These are phyloP conservation scores for Leccinellum luteum DNA, from an alignment of 768 basidiomycete genomes.

Conservation along the genomic window DNA sequence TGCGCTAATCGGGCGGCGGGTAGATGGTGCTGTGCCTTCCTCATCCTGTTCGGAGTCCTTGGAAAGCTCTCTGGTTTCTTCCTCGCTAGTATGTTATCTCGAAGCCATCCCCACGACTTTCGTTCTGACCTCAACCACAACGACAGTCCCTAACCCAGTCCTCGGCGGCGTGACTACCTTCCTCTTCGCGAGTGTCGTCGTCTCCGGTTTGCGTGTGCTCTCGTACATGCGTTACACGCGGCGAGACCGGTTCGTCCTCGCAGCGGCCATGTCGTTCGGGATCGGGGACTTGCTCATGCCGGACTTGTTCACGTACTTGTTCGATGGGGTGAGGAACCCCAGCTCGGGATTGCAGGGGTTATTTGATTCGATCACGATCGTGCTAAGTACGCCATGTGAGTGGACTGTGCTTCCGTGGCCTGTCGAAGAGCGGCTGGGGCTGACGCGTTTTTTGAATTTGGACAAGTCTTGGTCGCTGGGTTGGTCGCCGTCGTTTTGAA, in stretches of 20 bases:
- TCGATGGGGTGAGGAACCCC: constrained; percentile 55
- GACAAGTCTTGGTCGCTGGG: constrained; percentile 53
- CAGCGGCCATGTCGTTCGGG: constrained; percentile 66
- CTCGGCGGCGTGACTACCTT: constrained; percentile 87
- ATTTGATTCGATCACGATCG: constrained; percentile 75
- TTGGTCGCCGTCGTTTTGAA: constrained; percentile 60
- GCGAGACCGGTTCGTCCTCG: constrained; percentile 66
- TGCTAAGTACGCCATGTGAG: constrained; percentile 81
- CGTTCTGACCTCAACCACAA: neutral
- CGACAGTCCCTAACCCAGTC: constrained; percentile 68
- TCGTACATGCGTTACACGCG: constrained; percentile 57
- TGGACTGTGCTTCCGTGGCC: neutral
- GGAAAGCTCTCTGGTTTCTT: constrained; percentile 85
- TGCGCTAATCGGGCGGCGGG: constrained; percentile 81
- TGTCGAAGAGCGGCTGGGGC: neutral
- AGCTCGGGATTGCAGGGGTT: constrained; percentile 61
- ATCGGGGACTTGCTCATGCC: constrained; percentile 69
- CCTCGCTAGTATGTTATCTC: constrained; percentile 55
- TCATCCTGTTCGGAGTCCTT: constrained; percentile 75
- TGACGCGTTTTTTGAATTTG: neutral
- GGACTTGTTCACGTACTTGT: constrained; percentile 63
- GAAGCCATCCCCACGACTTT: neutral
- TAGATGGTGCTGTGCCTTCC: constrained; percentile 74
- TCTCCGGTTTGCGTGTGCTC: constrained; percentile 71
- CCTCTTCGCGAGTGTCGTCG: constrained; percentile 73